Evolutionary conservation across 2,329 filamentous ascomycete species (phyloP), one percentile per base, ranked within the genome.

Genomic region (Laburnicola sp.): DNA sequence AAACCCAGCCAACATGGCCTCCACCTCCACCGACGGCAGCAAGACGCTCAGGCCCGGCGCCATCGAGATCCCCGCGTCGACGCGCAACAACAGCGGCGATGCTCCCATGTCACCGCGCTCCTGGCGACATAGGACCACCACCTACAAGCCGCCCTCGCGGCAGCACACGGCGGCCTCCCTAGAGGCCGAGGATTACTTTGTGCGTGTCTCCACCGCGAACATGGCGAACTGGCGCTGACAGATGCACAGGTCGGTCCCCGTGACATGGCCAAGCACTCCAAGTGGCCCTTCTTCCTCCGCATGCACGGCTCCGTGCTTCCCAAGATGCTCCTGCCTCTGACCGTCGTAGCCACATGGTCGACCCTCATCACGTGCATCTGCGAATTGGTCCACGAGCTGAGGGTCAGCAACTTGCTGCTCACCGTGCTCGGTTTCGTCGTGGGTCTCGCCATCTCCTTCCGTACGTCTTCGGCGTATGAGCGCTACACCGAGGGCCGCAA

Each of bases 391-490:
- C 68, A 78, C 54, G 45, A 64, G 21, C 66, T 86, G n/a, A 80
- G 79, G 38, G 83, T 91, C 56, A 80, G 81, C 65, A 84, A 79
- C n/a, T 80, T 89, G 27, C 77, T 91, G 16, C 78, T 92, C 47
- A 91, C 88, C 1, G 84, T 92, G 46, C 82, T 88, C 39, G 88
- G 88, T 86, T 91, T 92, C 75, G 86, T 91, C 52, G 87, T 92
- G 69, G 86, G 86, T 82, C 75, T 92, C 52, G 82, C 86, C 11
- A 79, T 92, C 30, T 90, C 86, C 1, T 90, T 92, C 75, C 84
- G 88, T 52, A 88, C 82, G 56, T 86, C 86, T 2, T 89, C 87
- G 6, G 88, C 88, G 7, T 92, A 92, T 60, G 88, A 92, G 72
- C 82, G 87, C 62, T 74, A 74, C 48, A 71, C 77, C 80, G 70